phyloP scores from a whole-genome alignment of 1,139 yeast genomes.

The Geotrichum fermentans region DNA sequence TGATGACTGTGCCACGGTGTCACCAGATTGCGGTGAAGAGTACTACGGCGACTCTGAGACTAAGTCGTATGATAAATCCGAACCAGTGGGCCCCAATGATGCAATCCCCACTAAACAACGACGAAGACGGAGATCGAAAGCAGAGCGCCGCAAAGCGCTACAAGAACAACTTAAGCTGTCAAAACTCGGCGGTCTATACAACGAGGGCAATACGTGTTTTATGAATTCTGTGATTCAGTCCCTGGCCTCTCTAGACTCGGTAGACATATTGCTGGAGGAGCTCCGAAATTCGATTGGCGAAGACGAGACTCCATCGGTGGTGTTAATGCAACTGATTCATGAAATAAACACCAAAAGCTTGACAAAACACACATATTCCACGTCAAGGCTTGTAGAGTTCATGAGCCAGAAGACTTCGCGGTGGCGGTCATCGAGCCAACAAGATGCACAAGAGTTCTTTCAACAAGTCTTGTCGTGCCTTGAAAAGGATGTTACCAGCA shows the following conservation, averaged over 20 bases:
- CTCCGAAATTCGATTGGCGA: conserved; percentile 21
- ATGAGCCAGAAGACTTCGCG: conserved; percentile 69
- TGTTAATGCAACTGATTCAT: conserved; percentile 30
- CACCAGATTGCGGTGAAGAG: not conserved
- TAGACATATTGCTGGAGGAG: conserved; percentile 53
- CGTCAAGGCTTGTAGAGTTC: conserved; percentile 57
- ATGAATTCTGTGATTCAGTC: conserved; percentile 88
- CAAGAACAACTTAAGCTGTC: conserved; percentile 11
- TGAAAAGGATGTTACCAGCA: conserved; percentile 50
- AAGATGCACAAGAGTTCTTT: conserved; percentile 91
- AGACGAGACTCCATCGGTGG: conserved; percentile 13
- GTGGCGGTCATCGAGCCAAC: conserved; percentile 80
- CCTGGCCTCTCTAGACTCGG: conserved; percentile 66
- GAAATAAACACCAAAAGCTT: conserved; percentile 36
- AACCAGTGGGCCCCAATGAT: not conserved
- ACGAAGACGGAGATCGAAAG: not conserved
- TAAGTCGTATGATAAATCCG: not conserved
- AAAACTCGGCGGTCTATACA: conserved; percentile 71
- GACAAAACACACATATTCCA: conserved; percentile 49
- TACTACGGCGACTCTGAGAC: conserved; percentile 1
- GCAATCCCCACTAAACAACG: not conserved
- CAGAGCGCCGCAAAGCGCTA: conserved; percentile 1
- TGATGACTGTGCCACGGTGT: not conserved
- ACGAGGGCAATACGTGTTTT: conserved; percentile 90
- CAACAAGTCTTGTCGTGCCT: conserved; percentile 70